Evolutionary conservation across 495 filamentous ascomycete genomes (phyloP).

Genomic region (Trichocladium antarcticum): DNA sequence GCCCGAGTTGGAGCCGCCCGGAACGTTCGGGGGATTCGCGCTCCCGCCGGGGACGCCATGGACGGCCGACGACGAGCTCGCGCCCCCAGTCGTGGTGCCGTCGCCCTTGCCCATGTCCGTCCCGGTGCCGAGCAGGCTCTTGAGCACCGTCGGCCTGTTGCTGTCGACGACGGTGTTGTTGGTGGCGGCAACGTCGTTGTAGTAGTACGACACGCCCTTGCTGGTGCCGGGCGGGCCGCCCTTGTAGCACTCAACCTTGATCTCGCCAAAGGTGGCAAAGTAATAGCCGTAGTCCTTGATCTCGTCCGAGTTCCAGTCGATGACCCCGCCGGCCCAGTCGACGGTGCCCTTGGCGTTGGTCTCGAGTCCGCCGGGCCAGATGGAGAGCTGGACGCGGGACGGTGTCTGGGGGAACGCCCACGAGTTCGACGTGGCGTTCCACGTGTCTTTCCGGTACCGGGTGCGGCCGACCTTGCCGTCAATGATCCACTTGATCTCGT

Average conservation of each 20-base stretch:
- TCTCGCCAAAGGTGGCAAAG: constrained; percentile 67
- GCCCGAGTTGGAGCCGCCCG: too few species aligned
- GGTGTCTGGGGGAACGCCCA: constrained; percentile 91
- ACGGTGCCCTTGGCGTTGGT: constrained; percentile 77
- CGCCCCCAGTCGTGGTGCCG: constrained; percentile 19
- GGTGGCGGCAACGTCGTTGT: constrained; percentile 50
- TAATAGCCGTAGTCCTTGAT: constrained; percentile 81
- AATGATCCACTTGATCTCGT: constrained; percentile 71
- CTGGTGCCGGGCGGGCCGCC: constrained; percentile 47
- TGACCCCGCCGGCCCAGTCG: constrained; percentile 79
- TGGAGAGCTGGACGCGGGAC: constrained; percentile 82
- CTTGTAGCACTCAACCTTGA: constrained; percentile 76
- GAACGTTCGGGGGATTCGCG: constrained; percentile 15
- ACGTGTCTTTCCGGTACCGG: constrained; percentile 64
- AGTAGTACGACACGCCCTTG: constrained; percentile 61
- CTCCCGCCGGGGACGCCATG: constrained; percentile 30
- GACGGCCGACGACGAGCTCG: constrained; percentile 18
- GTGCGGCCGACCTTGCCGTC: constrained; percentile 68
- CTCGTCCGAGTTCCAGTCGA: constrained; percentile 75
- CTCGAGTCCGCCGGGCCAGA: constrained; percentile 84
- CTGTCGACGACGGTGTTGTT: constrained; percentile 68
- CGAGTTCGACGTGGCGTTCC: constrained; percentile 68
- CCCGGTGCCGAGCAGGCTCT: constrained; percentile 67
- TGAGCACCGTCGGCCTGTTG: constrained; percentile 65
- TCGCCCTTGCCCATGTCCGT: constrained; percentile 51